These are phyloP conservation scores for Elaeis oleifera DNA, from an alignment of 202 grass and related monocot species.

Conservation along the genomic window DNA sequence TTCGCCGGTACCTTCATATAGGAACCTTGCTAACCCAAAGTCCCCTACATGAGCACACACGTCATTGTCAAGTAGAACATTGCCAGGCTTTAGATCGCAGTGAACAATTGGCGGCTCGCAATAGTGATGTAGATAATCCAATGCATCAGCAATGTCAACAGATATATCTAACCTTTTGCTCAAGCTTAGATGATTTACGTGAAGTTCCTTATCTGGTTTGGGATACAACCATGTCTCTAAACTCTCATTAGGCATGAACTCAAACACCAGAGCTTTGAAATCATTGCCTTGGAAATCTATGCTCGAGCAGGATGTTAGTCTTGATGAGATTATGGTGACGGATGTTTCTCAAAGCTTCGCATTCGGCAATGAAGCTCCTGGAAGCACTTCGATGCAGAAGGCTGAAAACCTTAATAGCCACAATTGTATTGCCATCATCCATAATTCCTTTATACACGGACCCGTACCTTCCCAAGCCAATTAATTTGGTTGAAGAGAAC, in stretches of 20 bases:
- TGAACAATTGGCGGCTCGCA: conserved; percentile 24
- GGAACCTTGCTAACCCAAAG: conserved; percentile 12
- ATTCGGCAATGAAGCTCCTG: too few relatives aligned
- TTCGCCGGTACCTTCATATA: too few relatives aligned
- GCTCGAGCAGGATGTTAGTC: conserved; percentile 25
- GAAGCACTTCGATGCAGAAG: too few relatives aligned
- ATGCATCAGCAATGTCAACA: conserved; percentile 33
- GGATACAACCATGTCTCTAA: conserved; percentile 41
- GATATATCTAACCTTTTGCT: conserved; percentile 27
- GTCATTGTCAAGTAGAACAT: conserved; percentile 40
- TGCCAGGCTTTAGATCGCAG: conserved; percentile 52
- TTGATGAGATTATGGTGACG: too few relatives aligned
- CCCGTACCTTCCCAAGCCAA: neutral
- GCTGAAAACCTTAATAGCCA: neutral
- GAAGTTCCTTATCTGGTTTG: neutral
- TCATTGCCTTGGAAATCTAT: conserved; percentile 32
- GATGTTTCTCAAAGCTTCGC: too few relatives aligned
- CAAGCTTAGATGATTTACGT: conserved; percentile 6
- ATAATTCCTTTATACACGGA: neutral
- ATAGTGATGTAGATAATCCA: conserved; percentile 36
- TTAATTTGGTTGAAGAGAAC: neutral
- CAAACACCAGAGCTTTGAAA: conserved; percentile 32
- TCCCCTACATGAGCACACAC: conserved; percentile 19
- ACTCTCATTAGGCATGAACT: conserved; percentile 31
- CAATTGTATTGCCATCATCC: neutral